A percentile compares a stretch with the other conserved stretches of the same genome.
Conservation (phyloP, 805 yeast species). For the Kodamaea lidongshanica region DNA sequence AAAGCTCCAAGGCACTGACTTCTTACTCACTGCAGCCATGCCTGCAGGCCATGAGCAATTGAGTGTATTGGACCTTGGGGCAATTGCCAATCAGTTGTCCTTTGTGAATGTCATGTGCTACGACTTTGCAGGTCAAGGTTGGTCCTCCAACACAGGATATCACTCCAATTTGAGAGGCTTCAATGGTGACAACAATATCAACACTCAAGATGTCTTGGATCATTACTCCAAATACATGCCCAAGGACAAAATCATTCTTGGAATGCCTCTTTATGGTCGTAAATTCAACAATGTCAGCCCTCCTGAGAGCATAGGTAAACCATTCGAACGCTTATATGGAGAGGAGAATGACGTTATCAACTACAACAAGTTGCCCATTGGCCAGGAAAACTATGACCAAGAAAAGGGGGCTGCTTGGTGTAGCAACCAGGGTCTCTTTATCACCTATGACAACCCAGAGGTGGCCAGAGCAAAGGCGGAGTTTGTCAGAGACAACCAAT, state of each 20-base stretch:
- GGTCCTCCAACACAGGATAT: constrained; percentile 58
- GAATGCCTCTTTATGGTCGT: constrained; percentile 84
- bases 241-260: constrained; percentile 56
- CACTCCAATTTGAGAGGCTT: constrained; percentile 61
- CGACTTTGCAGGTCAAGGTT: constrained; percentile 68
- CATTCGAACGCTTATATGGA: constrained; percentile 24
- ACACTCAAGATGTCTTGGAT: constrained; percentile 44
- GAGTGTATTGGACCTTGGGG: constrained; percentile 35
- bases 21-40: constrained; percentile 64
- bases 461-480: constrained; percentile 53
- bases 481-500: constrained; percentile 40
- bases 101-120: constrained; percentile 90
- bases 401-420: constrained; percentile 39
- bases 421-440: constrained; percentile 11
- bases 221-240: constrained; percentile 37
- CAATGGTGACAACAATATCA: constrained; percentile 35
- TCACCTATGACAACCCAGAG: constrained; percentile 59
- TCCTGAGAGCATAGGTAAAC: constrained; percentile 36
- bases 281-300: constrained; percentile 21
- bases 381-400: constrained; percentile 48
- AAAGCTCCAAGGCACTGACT: constrained; percentile 29
- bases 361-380: constrained; percentile 49
- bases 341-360: constrained; percentile 38
- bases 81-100: constrained; percentile 54
- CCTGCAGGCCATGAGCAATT: constrained; percentile 58